Conservation (phyloP, 257 asterid genomes). For the Nicotiana tabacum region DNA sequence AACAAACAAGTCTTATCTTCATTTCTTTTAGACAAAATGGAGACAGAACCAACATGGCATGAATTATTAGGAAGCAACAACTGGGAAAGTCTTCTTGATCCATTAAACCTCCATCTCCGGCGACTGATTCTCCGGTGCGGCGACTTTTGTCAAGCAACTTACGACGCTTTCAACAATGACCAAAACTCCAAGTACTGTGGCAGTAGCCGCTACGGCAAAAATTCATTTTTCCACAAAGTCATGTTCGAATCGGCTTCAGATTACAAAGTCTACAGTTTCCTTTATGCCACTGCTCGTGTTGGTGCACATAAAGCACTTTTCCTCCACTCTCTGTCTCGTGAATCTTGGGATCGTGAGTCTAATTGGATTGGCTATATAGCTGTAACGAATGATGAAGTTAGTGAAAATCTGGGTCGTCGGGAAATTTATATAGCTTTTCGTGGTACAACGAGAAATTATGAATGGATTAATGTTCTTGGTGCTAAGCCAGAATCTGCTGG, state of each 20-base stretch:
- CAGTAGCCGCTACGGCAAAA: conserved; percentile 72
- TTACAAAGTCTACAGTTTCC: conserved; percentile 48
- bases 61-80: conserved; percentile 59
- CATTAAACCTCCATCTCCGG: conserved; percentile 62
- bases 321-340: conserved; percentile 57
- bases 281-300: conserved; percentile 72
- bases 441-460: conserved; percentile 12
- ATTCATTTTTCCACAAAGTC: conserved; percentile 59
- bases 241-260: conserved; percentile 45
- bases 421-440: conserved; percentile 18
- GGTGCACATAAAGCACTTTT: conserved; percentile 40
- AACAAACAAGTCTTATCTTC: not conserved
- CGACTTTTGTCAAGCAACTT: conserved; percentile 79
- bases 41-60: conserved; percentile 40
- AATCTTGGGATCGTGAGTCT: conserved; percentile 83
- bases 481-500: conserved; percentile 49
- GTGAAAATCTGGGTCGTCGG: not conserved
- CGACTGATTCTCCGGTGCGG: conserved; percentile 73
- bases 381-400: conserved; percentile 5
- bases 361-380: conserved; percentile 48
- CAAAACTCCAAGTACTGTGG: conserved; percentile 68
- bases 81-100: conserved; percentile 66
- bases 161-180: conserved; percentile 87
- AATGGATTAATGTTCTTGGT: conserved; percentile 23
- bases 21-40: not conserved